Evolutionary conservation across 2,329 filamentous ascomycete genomes (phyloP).

Genomic region (Beauveria australis): DNA sequence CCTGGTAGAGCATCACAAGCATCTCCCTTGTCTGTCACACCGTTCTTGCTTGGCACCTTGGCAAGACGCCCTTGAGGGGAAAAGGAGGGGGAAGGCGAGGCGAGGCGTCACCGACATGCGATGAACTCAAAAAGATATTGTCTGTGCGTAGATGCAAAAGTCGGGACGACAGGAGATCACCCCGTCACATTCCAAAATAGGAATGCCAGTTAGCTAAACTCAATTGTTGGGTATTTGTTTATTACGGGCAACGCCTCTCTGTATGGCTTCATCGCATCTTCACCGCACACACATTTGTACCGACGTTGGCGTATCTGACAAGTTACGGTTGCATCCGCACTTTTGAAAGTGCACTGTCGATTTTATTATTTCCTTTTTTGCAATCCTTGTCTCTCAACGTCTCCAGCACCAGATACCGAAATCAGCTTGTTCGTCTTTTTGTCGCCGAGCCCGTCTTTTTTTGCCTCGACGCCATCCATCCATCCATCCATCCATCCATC

Average conservation of each 20-base stretch:
- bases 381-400: background rate
- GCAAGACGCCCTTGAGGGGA: too few relatives aligned
- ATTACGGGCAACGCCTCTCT: background rate
- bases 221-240: background rate
- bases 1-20: too few relatives aligned
- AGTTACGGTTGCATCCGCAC: background rate
- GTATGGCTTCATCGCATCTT: background rate
- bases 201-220: background rate
- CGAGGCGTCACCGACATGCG: background rate
- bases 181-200: slow-evolving; percentile 3
- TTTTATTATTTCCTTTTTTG: background rate
- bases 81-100: background rate
- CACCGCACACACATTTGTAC: background rate
- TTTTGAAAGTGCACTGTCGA: background rate
- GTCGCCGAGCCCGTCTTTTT: background rate
- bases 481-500: background rate
- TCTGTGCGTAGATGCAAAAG: background rate
- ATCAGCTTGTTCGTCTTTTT: background rate
- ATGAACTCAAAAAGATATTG: background rate
- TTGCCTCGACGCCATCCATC: background rate
- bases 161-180: background rate
- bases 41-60: too few relatives aligned
- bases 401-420: too few relatives aligned
- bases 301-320: background rate
- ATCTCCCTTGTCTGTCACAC: background rate